Evolutionary conservation across 768 basidiomycete genomes (phyloP), one percentile per base, ranked within the genome.

Genomic region (Holtermannia corniformis): DNA sequence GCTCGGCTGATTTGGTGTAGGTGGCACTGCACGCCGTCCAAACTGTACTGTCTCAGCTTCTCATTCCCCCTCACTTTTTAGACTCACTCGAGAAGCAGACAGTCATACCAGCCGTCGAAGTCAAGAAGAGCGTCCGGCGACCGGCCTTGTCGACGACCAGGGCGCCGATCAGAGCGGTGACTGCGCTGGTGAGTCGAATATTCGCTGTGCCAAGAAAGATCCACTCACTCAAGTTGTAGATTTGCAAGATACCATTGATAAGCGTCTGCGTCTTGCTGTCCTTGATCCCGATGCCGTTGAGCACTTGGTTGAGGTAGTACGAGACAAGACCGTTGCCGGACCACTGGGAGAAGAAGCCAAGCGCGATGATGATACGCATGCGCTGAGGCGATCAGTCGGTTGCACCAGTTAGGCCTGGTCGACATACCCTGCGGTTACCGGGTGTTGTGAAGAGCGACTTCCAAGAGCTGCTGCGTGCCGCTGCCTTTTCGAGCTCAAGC

Each of bases 71-170:
- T n/a, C n/a, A n/a, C n/a, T n/a, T n/a, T n/a, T n/a, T 5, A 16
- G 5, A 32, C 58, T 42, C 25, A 58, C 26, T 23, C 56, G 61
- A 53, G 23, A 47, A 59, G 19, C 43, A 85, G 57, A 86, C 81
- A 71, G 85, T 72, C 78, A 79, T 79, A 49, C 81, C 84, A 12
- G 76, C 57, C 57, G 80, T 85, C 0, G 83, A 85, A 27, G 76
- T 70, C 32, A 86, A 74, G 70, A 86, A 86, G 16, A 87, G 76
- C 2, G 78, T 77, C 61, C 85, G 75, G 54, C 86, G 79, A 28
- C 86, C 86, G 41, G 82, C 70, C 62, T 76, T 76, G 64, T 87
- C 84, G 27, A 85, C 77, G 13, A 84, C 72, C 60, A 84, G 74
- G 19, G 85, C 78, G 26, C 82, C 83, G 5, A 73, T 68, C 21